Conservation (phyloP, 805 yeast genomes). For the Maudiozyma saulgeensis region DNA sequence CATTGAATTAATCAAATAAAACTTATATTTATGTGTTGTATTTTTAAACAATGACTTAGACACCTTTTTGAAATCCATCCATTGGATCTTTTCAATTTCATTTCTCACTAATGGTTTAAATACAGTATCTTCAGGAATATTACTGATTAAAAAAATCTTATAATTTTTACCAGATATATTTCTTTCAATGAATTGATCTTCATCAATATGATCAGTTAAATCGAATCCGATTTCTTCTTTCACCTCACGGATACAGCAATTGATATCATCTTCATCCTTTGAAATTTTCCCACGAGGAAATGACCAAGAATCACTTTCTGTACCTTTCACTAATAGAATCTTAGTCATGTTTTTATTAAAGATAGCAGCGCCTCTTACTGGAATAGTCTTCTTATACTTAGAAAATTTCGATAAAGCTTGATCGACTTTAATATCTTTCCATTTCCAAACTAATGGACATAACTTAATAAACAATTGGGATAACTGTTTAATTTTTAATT, state of each 20-base stretch:
- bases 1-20: slow-evolving; percentile 33
- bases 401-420: slow-evolving; percentile 74
- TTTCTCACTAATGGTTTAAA: slow-evolving; percentile 79
- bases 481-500: slow-evolving; percentile 67
- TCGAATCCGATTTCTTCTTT: slow-evolving; percentile 92
- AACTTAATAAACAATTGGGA: slow-evolving; percentile 55
- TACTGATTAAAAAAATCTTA: slow-evolving; percentile 66
- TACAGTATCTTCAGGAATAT: slow-evolving; percentile 65
- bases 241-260: slow-evolving; percentile 87
- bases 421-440: slow-evolving; percentile 60
- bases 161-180: slow-evolving; percentile 76
- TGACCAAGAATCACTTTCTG: slow-evolving; percentile 79
- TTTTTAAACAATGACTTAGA: slow-evolving; percentile 26
- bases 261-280: slow-evolving; percentile 79
- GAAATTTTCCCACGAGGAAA: slow-evolving; percentile 96
- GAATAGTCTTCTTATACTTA: slow-evolving; percentile 78
- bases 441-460: slow-evolving; percentile 73
- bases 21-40: slow-evolving; percentile 23
- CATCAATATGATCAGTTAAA: slow-evolving; percentile 54
- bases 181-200: slow-evolving; percentile 69
- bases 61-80: slow-evolving; percentile 54
- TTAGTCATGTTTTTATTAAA: slow-evolving; percentile 63
- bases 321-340: slow-evolving; percentile 73
- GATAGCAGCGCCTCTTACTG: slow-evolving; percentile 93
- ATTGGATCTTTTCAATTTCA: slow-evolving; percentile 76